Percentiles rank a stretch among this genome's conserved stretches.
Conservation (phyloP, 805 yeast species). For the Jamesozyma spencerorum region DNA sequence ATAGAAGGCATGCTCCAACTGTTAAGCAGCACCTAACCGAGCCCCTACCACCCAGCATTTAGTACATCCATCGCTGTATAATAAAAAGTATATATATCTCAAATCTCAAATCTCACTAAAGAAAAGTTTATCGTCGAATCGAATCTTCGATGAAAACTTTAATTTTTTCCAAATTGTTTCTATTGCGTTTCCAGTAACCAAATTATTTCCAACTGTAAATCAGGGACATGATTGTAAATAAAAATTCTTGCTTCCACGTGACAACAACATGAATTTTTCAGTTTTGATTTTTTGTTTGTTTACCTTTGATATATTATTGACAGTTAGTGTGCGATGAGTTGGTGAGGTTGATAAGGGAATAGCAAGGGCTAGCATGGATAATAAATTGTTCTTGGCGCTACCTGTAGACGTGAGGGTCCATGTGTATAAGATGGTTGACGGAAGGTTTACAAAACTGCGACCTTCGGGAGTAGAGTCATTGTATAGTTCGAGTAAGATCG, state of each 20-base stretch:
- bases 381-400: conserved; percentile 12
- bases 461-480: conserved; percentile 1
- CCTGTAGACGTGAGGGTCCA: conserved; percentile 21
- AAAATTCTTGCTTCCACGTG: neutral
- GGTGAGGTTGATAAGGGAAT: too few relatives aligned
- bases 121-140: neutral
- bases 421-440: conserved; percentile 21
- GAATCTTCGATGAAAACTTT: neutral
- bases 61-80: too few relatives aligned
- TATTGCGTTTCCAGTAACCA: neutral
- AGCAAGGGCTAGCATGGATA: too few relatives aligned
- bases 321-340: too few relatives aligned
- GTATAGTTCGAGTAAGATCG: conserved; percentile 1
- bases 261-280: too few relatives aligned
- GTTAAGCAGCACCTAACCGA: conserved; percentile 37
- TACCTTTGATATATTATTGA: too few relatives aligned
- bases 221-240: neutral
- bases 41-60: too few relatives aligned
- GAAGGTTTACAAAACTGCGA: conserved; percentile 8
- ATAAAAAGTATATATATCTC: too few relatives aligned
- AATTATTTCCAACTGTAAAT: neutral
- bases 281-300: too few relatives aligned
- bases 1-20: conserved; percentile 91
- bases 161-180: conserved; percentile 1
- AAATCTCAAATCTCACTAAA: neutral